Conservation (phyloP, 176 grass and related monocot genomes). For the Melocanna baccifera region DNA sequence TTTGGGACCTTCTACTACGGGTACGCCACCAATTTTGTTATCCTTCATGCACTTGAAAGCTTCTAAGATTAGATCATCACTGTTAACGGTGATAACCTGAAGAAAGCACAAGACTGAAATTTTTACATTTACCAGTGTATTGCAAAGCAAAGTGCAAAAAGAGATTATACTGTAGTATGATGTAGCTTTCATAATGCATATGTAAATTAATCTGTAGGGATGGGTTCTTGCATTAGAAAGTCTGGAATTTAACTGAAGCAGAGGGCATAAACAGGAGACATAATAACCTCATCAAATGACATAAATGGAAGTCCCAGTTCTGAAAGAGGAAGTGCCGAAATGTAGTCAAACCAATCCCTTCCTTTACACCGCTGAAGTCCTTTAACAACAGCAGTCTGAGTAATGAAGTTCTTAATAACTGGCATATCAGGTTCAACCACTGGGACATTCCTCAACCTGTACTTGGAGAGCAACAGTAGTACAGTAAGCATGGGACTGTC, state of each 20-base stretch:
- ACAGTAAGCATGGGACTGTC: conserved; percentile 82
- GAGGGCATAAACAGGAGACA: background rate
- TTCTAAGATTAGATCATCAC: conserved; percentile 76
- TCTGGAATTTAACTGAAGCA: conserved; percentile 8
- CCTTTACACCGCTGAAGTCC: conserved; percentile 84
- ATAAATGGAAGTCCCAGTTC: conserved; percentile 97
- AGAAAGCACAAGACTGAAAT: conserved; percentile 21
- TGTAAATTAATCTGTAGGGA: background rate
- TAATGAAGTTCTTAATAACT: conserved; percentile 89
- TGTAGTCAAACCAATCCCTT: conserved; percentile 98
- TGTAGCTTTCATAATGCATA: background rate
- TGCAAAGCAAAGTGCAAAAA: background rate
- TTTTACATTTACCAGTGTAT: background rate
- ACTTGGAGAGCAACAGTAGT: conserved; percentile 87
- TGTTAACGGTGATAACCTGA: conserved; percentile 80
- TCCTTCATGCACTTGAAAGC: conserved; percentile 91
- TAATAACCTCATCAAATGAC: conserved; percentile 78
- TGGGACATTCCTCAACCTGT: conserved; percentile 88
- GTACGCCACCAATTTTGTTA: conserved; percentile 75
- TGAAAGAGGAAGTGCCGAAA: conserved; percentile 62
- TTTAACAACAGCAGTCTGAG: conserved; percentile 71
- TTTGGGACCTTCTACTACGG: conserved; percentile 62
- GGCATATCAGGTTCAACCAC: conserved; percentile 67
- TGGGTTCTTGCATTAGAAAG: background rate
- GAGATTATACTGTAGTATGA: background rate